phyloP scores from a whole-genome alignment of 208 protist genomes.

The Crithidia bombi region DNA sequence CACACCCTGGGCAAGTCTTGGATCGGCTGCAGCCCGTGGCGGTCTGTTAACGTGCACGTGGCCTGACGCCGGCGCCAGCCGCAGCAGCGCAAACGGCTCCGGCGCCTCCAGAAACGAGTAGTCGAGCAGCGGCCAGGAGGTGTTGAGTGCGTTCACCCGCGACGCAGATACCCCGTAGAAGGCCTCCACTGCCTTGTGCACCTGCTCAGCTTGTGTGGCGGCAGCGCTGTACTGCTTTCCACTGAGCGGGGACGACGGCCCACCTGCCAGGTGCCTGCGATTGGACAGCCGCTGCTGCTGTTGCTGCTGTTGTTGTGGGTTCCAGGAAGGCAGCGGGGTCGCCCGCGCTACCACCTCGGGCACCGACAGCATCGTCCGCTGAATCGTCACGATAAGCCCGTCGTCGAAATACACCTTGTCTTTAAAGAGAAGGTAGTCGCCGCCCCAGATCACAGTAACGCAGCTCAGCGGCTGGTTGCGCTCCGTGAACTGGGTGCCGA shows the following conservation, averaged over 20 bases:
- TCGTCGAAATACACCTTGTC: slow-evolving; percentile 86
- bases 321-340: slow-evolving; percentile 1
- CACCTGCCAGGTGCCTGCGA: not conserved
- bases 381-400: slow-evolving; percentile 74
- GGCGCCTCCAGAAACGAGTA: slow-evolving; percentile 50
- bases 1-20: slow-evolving; percentile 65
- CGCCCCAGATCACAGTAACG: slow-evolving; percentile 69
- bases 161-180: slow-evolving; percentile 56
- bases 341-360: slow-evolving; percentile 60
- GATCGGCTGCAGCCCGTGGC: slow-evolving; percentile 44
- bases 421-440: slow-evolving; percentile 67
- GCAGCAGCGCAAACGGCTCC: slow-evolving; percentile 52
- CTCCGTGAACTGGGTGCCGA: slow-evolving; percentile 76
- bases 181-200: slow-evolving; percentile 39
- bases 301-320: slow-evolving; percentile 16
- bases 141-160: slow-evolving; percentile 44
- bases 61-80: slow-evolving; percentile 49
- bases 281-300: slow-evolving; percentile 25
- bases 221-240: not conserved
- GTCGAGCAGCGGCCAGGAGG: slow-evolving; percentile 53
- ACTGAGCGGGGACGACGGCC: not conserved
- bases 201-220: slow-evolving; percentile 27
- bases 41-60: slow-evolving; percentile 37
- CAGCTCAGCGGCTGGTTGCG: slow-evolving; percentile 83
- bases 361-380: slow-evolving; percentile 72